A percentile compares a stretch with the other conserved stretches of the same genome.
Conservation (phyloP, 192 early-diverging fungal genomes). For the Podila verticillata region DNA sequence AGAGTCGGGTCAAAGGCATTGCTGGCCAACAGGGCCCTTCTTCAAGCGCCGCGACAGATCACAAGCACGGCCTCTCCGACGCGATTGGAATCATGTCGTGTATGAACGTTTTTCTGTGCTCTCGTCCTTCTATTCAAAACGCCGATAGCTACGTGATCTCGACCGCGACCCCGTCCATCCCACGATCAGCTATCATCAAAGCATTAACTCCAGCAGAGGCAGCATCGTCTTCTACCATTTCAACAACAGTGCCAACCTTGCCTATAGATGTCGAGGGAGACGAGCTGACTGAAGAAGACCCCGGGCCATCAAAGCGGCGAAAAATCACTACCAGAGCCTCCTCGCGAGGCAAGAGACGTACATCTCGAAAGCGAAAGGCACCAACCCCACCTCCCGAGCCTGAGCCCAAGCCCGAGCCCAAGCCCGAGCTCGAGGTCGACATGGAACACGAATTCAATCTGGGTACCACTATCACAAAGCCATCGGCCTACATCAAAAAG, state of each 20-base stretch:
- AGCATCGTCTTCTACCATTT: not conserved
- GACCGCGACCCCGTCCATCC: not conserved
- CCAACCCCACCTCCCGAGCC: no score
- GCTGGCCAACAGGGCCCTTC: not conserved
- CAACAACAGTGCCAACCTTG: not conserved
- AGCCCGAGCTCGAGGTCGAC: no score
- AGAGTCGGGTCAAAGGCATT: slow-evolving; percentile 13
- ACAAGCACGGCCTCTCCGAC: not conserved
- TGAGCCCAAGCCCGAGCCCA: no score
- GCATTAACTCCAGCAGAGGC: not conserved
- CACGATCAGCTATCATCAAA: not conserved
- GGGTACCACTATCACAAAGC: not conserved
- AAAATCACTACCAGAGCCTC: not conserved
- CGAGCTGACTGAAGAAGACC: not conserved
- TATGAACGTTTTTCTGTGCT: slow-evolving; percentile 16
- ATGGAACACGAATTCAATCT: no score
- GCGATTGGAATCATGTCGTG: slow-evolving; percentile 25
- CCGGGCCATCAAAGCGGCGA: not conserved
- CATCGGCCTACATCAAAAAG: slow-evolving; percentile 7
- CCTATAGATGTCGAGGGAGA: not conserved
- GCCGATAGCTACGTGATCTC: slow-evolving; percentile 17
- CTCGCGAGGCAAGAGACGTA: no score
- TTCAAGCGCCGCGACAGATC: not conserved
- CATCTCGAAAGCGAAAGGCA: no score
- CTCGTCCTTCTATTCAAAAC: slow-evolving; percentile 15